Base-by-base conservation (phyloP, 116 monocot genomes). In the Phalaenopsis hybrid region DNA sequence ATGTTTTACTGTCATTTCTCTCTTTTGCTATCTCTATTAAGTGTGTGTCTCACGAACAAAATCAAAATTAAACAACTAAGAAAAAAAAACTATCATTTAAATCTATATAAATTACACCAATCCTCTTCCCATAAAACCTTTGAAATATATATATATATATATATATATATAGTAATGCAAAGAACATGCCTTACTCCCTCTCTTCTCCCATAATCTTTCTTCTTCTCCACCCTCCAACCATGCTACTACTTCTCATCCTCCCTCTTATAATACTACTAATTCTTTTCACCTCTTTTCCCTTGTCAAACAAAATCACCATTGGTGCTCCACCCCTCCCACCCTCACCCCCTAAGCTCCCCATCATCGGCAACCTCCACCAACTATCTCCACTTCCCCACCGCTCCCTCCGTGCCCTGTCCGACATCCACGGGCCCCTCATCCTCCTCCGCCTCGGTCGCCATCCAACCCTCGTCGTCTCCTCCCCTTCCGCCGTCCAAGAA, bases 301-400 rank as follows among this genome's bases (percentile, higher is more conserved):
- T 61, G 7, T 61, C 20, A 6, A 52, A 52, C 13, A 52, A 52
- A n/a, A 61, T 18, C 4, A 21, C 31, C 69, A 25, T 3, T 69
- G 2, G 52, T 2, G 52, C 13, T 52, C 52, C 10, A 12, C 52
- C 52, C 52, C 33, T 69, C 10, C 83, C 81, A 0, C 85, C 85
- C 2, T 81, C 81, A 0, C 85, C 85, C 0, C 43, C 20, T 0
- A 44, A n/a, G 2, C 77, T 85, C 3, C 85, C 81, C 52, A 51
- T 81, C 55, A 52, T 85, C 21, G 85, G 85, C 13, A 77, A 77
- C 85, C 85, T 85, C 78, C 81, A 57, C 21, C 81, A 81, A 68
- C 68, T 81, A 0, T 21, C 65, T 51, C 6, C 52, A 8, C 78
- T 70, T 17, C 81, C 78, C 12, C 85, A 85, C 81, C 81, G 81